Percentiles rank a stretch among this genome's conserved stretches.
These are phyloP conservation scores for Candida qinlingensis DNA, from an alignment of 805 yeast species.

Conservation along the genomic window DNA sequence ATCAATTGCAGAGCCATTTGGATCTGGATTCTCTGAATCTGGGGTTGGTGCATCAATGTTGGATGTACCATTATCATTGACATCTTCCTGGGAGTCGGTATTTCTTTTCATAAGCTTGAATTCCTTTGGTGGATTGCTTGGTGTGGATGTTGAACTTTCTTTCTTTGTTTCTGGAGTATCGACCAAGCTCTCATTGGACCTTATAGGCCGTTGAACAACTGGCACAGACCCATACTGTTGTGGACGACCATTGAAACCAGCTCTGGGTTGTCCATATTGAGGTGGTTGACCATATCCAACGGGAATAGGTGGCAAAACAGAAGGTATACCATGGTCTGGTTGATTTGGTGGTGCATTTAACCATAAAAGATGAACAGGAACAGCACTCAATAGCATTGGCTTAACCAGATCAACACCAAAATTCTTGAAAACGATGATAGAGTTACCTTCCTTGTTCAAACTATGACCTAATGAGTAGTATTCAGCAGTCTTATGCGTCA, in stretches of 20 bases:
- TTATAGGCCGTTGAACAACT: neutral
- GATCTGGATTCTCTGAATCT: too few species aligned
- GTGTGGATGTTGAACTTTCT: too few species aligned
- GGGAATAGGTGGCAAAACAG: neutral
- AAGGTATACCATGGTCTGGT: neutral
- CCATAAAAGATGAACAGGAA: conserved; percentile 13
- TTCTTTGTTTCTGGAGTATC: neutral
- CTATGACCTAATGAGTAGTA: conserved; percentile 59
- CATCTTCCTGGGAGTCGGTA: neutral
- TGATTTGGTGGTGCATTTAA: conserved; percentile 15
- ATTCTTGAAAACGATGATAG: conserved; percentile 38
- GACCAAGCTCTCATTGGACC: neutral
- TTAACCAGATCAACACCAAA: conserved; percentile 18
- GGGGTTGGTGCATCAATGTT: neutral
- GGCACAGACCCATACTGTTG: neutral
- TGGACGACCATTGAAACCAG: neutral
- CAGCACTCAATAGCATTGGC: conserved; percentile 15
- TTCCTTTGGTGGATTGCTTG: conserved; percentile 7
- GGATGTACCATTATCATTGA: neutral
- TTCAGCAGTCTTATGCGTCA: conserved; percentile 67
- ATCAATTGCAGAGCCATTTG: neutral
- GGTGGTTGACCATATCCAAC: neutral
- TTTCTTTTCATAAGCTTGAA: conserved; percentile 24
- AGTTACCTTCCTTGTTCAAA: conserved; percentile 42
- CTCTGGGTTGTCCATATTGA: neutral